Conservation (phyloP, 2,329 filamentous ascomycete species). For the Sclerotinia sclerotiorum region DNA sequence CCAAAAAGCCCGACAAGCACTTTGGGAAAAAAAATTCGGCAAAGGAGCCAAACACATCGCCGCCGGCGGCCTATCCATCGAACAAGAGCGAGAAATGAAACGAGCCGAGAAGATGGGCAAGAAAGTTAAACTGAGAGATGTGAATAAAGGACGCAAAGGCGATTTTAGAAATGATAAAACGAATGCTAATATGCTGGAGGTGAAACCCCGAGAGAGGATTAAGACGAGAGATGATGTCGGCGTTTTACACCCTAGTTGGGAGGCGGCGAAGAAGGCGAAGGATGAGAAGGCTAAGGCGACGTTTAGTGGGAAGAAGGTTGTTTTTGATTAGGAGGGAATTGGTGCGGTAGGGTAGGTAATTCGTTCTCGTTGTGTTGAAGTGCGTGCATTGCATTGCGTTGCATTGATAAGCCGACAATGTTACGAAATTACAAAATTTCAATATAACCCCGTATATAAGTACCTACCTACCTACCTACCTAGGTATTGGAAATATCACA, state of each 20-base stretch:
- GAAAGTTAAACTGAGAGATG: slow-evolving; percentile 2
- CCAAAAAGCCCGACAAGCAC: slow-evolving; percentile 73
- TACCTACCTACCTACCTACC: too few species aligned
- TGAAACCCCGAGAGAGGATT: slow-evolving; percentile 35
- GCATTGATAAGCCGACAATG: not conserved
- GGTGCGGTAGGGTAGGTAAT: too few species aligned
- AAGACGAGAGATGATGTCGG: slow-evolving; percentile 51
- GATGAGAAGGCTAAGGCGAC: slow-evolving; percentile 52
- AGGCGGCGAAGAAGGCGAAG: slow-evolving; percentile 57
- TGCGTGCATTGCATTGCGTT: not conserved
- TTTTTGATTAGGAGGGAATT: slow-evolving; percentile 49
- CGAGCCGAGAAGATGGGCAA: slow-evolving; percentile 45
- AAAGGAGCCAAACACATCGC: slow-evolving; percentile 53
- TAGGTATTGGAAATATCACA: too few species aligned
- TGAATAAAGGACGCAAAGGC: slow-evolving; percentile 22
- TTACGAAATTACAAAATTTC: too few species aligned
- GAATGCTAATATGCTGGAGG: slow-evolving; percentile 31
- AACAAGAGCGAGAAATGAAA: slow-evolving; percentile 23
- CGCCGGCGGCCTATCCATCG: slow-evolving; percentile 26
- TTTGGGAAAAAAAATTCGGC: slow-evolving; percentile 80
- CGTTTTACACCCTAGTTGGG: slow-evolving; percentile 62
- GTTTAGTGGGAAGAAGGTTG: slow-evolving; percentile 59
- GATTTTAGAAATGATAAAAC: slow-evolving; percentile 21
- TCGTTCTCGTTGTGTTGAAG: too few species aligned
- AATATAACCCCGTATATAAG: not conserved